Evolutionary conservation across 768 basidiomycete species (phyloP).

Genomic region (Pleurotus giganteus): DNA sequence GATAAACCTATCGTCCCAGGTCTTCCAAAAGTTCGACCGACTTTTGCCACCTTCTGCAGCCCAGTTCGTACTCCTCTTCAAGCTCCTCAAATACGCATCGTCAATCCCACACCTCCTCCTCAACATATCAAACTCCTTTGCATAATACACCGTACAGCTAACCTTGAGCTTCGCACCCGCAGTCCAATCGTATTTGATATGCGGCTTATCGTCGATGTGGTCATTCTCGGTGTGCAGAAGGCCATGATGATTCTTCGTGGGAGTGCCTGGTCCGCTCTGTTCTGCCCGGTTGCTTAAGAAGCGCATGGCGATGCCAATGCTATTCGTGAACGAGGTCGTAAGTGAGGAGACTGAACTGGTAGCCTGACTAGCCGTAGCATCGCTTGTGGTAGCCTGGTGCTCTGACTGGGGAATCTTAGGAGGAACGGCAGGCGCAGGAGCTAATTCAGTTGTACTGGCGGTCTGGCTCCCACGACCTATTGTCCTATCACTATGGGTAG

Average conservation of each 20-base stretch:
- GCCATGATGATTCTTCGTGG: constrained; percentile 47
- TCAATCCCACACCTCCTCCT: constrained; percentile 68
- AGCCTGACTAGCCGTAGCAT: not conserved
- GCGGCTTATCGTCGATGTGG: constrained; percentile 67
- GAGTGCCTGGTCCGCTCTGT: constrained; percentile 28
- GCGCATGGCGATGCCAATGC: constrained; percentile 58
- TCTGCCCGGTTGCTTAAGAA: constrained; percentile 45
- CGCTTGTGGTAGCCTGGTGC: not conserved
- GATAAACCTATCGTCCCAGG: constrained; percentile 71
- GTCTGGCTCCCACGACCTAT: constrained; percentile 19
- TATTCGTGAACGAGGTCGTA: constrained; percentile 44
- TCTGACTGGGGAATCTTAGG: constrained; percentile 19
- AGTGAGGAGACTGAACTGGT: constrained; percentile 37
- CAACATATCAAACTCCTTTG: constrained; percentile 73
- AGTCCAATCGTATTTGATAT: constrained; percentile 82
- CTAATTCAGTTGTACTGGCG: not conserved
- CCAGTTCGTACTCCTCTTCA: constrained; percentile 64
- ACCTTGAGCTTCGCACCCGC: constrained; percentile 73
- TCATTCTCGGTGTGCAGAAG: constrained; percentile 40
- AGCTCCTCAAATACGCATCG: constrained; percentile 55
- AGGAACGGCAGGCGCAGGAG: constrained; percentile 24
- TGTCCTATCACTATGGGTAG: constrained; percentile 37
- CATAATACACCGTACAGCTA: constrained; percentile 81
- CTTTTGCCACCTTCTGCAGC: constrained; percentile 80
- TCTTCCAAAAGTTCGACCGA: constrained; percentile 80